Evolutionary conservation across 768 basidiomycete genomes (phyloP), one percentile per base, ranked within the genome.

Genomic region (Lentinula sp.): DNA sequence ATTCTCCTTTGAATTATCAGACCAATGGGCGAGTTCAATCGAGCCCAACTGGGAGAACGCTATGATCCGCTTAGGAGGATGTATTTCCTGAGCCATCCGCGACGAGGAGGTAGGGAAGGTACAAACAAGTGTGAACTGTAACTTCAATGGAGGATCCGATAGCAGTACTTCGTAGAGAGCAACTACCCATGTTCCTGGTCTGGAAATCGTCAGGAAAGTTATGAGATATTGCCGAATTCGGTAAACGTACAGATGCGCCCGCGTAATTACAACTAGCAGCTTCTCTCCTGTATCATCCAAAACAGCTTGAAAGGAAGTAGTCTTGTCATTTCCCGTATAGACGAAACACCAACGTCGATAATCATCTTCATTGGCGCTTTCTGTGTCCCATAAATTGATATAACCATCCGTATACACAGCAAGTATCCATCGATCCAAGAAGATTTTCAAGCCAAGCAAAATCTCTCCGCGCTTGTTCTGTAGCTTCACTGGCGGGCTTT

Each of bases 381-480:
- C 39, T 11, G 73, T 65, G 64, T 83, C 79, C 75, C 79, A 82
- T 0, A 84, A 65, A 51, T 77, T 70, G 1, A 79, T 64, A 1
- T 70, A 60, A 3, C 80, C 78, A 60, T 80, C 77, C 16, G 66
- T 66, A 62, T 79, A 81, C 3, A 79, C 69, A 11, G 74, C 73
- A 11, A 84, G 65, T 18, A 84, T 69, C 81, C 80, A 84, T 42
- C 76, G 69, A 53, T 83, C 81, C 37, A 75, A 62, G 58, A 80
- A 71, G 7, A 82, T 61, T 49, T 79, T 68, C 46, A 84, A 62
- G 5, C 72, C 72, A 21, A 80, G 65, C 10, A 81, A 64, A 1
- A 63, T 31, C 50, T 31, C 57, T 37, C 43, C 53, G 3, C 32
- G 37, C 48, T 32, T 57, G 43, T 59, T 32, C 31, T 59, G 45